Percentiles rank a stretch among this genome's conserved stretches.
phyloP scores from a whole-genome alignment of 2,329 filamentous ascomycete genomes.

The Anthostomella pinea region DNA sequence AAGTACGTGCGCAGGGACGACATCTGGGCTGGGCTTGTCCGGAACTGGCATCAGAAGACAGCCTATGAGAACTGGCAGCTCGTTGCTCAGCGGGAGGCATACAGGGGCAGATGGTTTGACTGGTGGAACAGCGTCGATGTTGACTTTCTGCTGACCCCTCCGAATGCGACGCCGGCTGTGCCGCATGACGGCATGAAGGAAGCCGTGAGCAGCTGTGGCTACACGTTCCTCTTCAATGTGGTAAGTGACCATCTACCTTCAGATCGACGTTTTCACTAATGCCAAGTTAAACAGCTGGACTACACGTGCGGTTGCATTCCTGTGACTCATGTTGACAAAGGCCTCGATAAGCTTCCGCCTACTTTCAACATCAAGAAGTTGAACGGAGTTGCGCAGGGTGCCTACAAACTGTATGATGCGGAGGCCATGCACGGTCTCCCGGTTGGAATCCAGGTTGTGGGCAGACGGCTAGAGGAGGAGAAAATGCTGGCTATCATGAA shows the following conservation, averaged over 20 bases:
- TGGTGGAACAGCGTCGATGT: slow-evolving; percentile 76
- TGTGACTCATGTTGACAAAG: slow-evolving; percentile 76
- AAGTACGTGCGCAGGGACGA: slow-evolving; percentile 74
- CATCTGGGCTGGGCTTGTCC: slow-evolving; percentile 75
- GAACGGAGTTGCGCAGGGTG: slow-evolving; percentile 77
- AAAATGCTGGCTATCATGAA: slow-evolving; percentile 82
- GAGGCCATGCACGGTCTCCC: slow-evolving; percentile 82
- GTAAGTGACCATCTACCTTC: slow-evolving; percentile 44
- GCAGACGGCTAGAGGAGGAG: slow-evolving; percentile 77
- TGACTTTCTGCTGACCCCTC: slow-evolving; percentile 80
- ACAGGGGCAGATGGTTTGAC: slow-evolving; percentile 74
- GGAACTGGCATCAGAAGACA: slow-evolving; percentile 69
- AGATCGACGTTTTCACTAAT: slow-evolving; percentile 1
- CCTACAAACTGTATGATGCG: slow-evolving; percentile 83
- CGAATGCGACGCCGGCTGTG: slow-evolving; percentile 85
- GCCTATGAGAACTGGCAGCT: slow-evolving; percentile 81
- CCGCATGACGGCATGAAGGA: slow-evolving; percentile 85
- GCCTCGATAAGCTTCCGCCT: slow-evolving; percentile 62
- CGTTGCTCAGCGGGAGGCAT: slow-evolving; percentile 72
- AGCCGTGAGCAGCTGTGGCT: slow-evolving; percentile 82
- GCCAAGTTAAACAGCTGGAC: slow-evolving; percentile 58
- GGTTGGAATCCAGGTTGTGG: slow-evolving; percentile 81
- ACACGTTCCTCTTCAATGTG: slow-evolving; percentile 91
- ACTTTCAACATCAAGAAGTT: slow-evolving; percentile 60
- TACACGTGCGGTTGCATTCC: slow-evolving; percentile 82